Conservation (phyloP, 106 monocot species). For the Cymbidium sinense region DNA sequence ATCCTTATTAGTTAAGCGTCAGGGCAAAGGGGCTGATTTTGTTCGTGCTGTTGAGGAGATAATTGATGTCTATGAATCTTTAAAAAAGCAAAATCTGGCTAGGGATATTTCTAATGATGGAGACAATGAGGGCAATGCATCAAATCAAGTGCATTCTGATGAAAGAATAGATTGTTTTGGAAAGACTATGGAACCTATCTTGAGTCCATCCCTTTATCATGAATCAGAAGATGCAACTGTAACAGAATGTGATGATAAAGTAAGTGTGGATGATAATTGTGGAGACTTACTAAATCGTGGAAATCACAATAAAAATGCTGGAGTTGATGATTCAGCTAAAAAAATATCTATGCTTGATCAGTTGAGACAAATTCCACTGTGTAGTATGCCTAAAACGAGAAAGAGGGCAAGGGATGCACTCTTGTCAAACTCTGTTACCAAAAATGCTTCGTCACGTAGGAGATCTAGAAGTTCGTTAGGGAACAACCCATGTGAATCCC, state of each 20-base stretch:
- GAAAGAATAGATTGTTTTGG: slow-evolving; percentile 13
- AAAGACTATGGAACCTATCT: slow-evolving; percentile 17
- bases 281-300: slow-evolving; percentile 10
- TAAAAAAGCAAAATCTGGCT: slow-evolving; percentile 39
- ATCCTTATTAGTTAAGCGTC: slow-evolving; percentile 61
- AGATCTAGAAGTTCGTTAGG: slow-evolving; percentile 45
- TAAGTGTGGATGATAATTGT: slow-evolving; percentile 12
- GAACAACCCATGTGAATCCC: slow-evolving; percentile 18
- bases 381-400: slow-evolving; percentile 25
- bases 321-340: slow-evolving; percentile 25
- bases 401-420: slow-evolving; percentile 47
- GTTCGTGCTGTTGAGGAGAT: slow-evolving; percentile 95
- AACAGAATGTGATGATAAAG: slow-evolving; percentile 10
- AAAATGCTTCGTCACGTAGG: slow-evolving; percentile 25
- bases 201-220: background rate
- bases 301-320: slow-evolving; percentile 19
- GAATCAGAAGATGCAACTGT: slow-evolving; percentile 19
- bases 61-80: slow-evolving; percentile 58
- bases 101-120: slow-evolving; percentile 16
- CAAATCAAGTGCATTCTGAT: slow-evolving; percentile 20
- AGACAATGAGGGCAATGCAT: slow-evolving; percentile 3
- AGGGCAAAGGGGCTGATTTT: slow-evolving; percentile 97
- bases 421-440: slow-evolving; percentile 22
- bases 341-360: slow-evolving; percentile 52
- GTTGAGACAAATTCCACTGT: slow-evolving; percentile 40